Evolutionary conservation across 169 alveolate species (phyloP), one percentile per base, ranked within the genome.

Genomic region (Ichthyophthirius multifiliis): DNA sequence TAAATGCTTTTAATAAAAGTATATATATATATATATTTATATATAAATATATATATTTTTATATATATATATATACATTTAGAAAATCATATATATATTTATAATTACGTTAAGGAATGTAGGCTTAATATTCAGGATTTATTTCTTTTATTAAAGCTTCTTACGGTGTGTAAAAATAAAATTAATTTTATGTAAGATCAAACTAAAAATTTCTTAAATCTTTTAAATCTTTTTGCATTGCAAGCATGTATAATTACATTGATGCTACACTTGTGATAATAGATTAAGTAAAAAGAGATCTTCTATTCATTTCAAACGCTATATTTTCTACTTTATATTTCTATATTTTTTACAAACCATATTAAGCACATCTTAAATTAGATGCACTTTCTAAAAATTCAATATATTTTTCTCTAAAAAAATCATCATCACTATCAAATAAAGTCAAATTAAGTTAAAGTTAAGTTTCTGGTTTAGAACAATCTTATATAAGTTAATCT

Each of bases 221-320:
- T 10, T 34, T 27, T n/a, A 48, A 27, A 16, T 48, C 67, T 48
- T 48, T 34, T 27, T 48, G 12, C 67, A 39, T 48, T 7, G 67
- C 67, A 5, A 27, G 30, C 30, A 27, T 48, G 16, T 13, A 48
- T 27, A 48, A 39, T 5, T 48, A 34, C 10, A 48, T 12, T 18
- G 67, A 34, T 7, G 67, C 67, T 39, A 48, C 30, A 20, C 67
- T 48, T 18, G 67, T 48, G 30, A 48, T 48, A 13, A 48, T 48
- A 18, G 67, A 48, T 48, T 48, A 18, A 18, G 67, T 34, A 39
- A 48, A 48, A 13, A 48, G 16, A 48, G 67, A 48, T 48, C 67
- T 48, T 48, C 67, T 48, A 48, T 48, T 48, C 67, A 48, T 48
- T 48, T 48, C 67, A 48, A 48, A 48, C 0, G 67, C 67, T 27